Evolutionary conservation across 1,139 yeast genomes (phyloP), one percentile per base, ranked within the genome.

Genomic region (Pichia terricola): DNA sequence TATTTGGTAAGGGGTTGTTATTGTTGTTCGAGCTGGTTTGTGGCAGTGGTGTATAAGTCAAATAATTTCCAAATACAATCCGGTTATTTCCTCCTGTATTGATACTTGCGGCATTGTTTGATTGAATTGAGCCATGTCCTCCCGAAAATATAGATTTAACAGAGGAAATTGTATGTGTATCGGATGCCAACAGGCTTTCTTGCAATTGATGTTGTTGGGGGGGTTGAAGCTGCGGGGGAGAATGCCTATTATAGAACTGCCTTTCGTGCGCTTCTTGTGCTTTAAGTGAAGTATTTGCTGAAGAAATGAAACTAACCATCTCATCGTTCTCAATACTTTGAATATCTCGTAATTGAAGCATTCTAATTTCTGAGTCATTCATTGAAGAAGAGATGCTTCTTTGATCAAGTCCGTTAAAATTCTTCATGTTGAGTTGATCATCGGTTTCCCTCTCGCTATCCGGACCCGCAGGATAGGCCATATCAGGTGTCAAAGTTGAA

Each of bases 91-190:
- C 27, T 8, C 8, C 16, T 3, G 26, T 28, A 28, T 26, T 38
- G 22, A 28, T 33, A 16, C 16, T 26, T 26, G 33, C 32, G 9
- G 9, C 35, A 26, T 37, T 37, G 34, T 28, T 40, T 26, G 16
- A 37, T n/a, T 40, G n/a, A 25, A 27, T 22, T n/a, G 43, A 40
- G 3, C 10, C 42, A 5, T 16, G 34, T n/a, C 34, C 31, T 6
- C 36, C 44, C 4, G 46, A 41, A 31, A 38, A 44, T 4, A 46
- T 10, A 1, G 49, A 44, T 35, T 40, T 41, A 8, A 46, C 39
- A 2, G 49, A 46, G 7, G 47, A 30, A 25, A 31, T 28, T 16
- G 49, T 43, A 6, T 34, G 33, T 6, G 36, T 34, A 26, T 43
- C 46, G 6, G 32, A 38, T 9, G 28, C 39, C 5, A 25, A 34